These are phyloP conservation scores for Stephanodiscus triporus DNA, from an alignment of 108 stramenopile species.

Conservation along the genomic window DNA sequence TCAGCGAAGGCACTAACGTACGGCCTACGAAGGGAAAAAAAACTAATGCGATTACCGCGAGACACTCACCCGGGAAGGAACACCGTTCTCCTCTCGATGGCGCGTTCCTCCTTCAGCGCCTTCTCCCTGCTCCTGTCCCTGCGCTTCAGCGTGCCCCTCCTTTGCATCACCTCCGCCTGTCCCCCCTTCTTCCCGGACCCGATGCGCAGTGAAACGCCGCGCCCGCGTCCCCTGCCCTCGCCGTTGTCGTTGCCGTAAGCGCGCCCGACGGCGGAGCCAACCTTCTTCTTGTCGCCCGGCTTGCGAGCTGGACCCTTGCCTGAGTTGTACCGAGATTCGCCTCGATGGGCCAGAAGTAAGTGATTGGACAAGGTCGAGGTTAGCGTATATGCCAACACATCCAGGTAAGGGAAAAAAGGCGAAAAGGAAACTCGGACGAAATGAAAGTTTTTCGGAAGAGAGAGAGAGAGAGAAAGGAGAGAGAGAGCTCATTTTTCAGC, in stretches of 20 bases:
- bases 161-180: slow-evolving; percentile 43
- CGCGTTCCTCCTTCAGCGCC: slow-evolving; percentile 64
- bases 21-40: too few species aligned
- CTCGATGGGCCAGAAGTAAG: slow-evolving; percentile 1
- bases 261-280: slow-evolving; percentile 19
- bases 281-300: slow-evolving; percentile 29
- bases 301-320: slow-evolving; percentile 42
- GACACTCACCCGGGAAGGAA: slow-evolving; percentile 79
- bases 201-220: slow-evolving; percentile 66
- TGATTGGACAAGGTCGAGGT: not conserved
- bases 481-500: too few species aligned
- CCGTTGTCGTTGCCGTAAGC: slow-evolving; percentile 13
- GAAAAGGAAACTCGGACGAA: not conserved
- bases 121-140: slow-evolving; percentile 73
- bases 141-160: slow-evolving; percentile 78
- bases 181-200: slow-evolving; percentile 71
- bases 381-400: not conserved
- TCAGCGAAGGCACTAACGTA: too few species aligned
- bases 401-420: not conserved
- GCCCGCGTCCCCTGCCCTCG: slow-evolving; percentile 27
- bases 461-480: not conserved
- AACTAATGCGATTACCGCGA: not conserved
- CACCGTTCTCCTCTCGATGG: slow-evolving; percentile 76
- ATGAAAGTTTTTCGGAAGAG: not conserved
- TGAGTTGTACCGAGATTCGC: slow-evolving; percentile 20